Percentiles rank a stretch among this genome's conserved stretches.
Evolutionary conservation across 2,329 filamentous ascomycete genomes (phyloP).

Genomic region (Triangularia setosa): DNA sequence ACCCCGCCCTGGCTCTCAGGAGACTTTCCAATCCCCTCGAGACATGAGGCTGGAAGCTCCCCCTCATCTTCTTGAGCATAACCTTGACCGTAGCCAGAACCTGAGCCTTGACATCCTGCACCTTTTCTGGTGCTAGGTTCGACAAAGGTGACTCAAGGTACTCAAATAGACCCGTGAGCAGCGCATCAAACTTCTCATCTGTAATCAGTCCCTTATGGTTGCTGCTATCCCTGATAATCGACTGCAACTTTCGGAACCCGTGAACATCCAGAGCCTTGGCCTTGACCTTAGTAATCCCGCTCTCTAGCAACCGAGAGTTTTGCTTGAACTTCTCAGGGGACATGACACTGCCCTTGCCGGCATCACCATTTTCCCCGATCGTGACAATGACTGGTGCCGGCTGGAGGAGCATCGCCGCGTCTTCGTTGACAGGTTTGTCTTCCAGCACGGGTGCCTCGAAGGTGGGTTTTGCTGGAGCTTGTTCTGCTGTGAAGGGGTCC

Average conservation of each 20-base stretch:
- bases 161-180: constrained; percentile 65
- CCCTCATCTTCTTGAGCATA: constrained; percentile 63
- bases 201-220: constrained; percentile 53
- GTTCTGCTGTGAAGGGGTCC: constrained; percentile 54
- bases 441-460: constrained; percentile 52
- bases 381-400: constrained; percentile 3
- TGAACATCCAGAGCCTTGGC: constrained; percentile 72
- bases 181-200: constrained; percentile 64
- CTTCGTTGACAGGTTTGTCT: constrained; percentile 59
- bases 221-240: constrained; percentile 61
- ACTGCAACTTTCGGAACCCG: constrained; percentile 74
- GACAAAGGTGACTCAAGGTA: constrained; percentile 63
- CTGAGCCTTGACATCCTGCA: constrained; percentile 69
- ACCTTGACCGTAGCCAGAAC: constrained; percentile 70
- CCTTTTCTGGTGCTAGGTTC: constrained; percentile 58
- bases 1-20: constrained; percentile 59
- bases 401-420: constrained; percentile 36
- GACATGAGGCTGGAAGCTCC: constrained; percentile 64
- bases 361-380: constrained; percentile 18
- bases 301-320: constrained; percentile 62
- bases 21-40: constrained; percentile 64
- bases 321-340: constrained; percentile 54
- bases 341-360: constrained; percentile 21
- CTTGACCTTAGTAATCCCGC: constrained; percentile 70
- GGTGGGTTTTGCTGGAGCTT: constrained; percentile 43